Evolutionary conservation across 352 stramenopile species (phyloP).

Genomic region (Pythium biforme): DNA sequence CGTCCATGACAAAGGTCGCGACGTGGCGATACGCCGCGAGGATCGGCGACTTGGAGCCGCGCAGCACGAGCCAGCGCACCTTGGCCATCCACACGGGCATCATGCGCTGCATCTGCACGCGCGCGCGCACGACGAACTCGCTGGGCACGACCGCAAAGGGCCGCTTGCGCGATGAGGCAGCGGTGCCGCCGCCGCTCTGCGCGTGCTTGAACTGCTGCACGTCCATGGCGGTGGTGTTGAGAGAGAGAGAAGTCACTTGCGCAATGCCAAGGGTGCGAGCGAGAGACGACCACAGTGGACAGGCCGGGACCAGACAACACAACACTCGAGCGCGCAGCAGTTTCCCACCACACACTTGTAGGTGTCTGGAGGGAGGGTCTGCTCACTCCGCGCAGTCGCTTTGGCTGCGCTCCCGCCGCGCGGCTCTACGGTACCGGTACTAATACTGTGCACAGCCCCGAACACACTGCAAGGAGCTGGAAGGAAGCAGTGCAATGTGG

Average conservation of each 20-base stretch:
- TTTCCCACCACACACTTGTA: no score
- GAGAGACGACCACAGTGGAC: neutral
- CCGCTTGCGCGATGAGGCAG: slow-evolving; percentile 11
- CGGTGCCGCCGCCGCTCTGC: slow-evolving; percentile 7
- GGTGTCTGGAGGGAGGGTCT: no score
- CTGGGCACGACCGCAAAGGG: slow-evolving; percentile 40
- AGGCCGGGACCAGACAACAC: neutral
- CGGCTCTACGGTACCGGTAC: neutral
- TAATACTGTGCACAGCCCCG: no score
- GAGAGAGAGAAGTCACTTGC: neutral
- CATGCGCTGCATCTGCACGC: slow-evolving; percentile 48
- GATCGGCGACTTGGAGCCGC: slow-evolving; percentile 58
- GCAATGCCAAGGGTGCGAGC: no score
- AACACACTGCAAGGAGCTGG: no score
- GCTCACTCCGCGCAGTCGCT: neutral
- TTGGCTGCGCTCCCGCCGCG: neutral
- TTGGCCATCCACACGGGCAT: slow-evolving; percentile 56
- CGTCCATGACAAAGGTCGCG: slow-evolving; percentile 30
- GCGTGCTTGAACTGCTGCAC: slow-evolving; percentile 19
- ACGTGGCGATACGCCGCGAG: slow-evolving; percentile 51
- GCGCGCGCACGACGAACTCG: slow-evolving; percentile 46
- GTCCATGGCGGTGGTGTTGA: slow-evolving; percentile 15
- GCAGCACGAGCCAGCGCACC: slow-evolving; percentile 54
- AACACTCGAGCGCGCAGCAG: no score
- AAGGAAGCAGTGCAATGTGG: no score